These are phyloP conservation scores for Apiosordaria backusii DNA, from an alignment of 495 filamentous ascomycete genomes.

Conservation along the genomic window DNA sequence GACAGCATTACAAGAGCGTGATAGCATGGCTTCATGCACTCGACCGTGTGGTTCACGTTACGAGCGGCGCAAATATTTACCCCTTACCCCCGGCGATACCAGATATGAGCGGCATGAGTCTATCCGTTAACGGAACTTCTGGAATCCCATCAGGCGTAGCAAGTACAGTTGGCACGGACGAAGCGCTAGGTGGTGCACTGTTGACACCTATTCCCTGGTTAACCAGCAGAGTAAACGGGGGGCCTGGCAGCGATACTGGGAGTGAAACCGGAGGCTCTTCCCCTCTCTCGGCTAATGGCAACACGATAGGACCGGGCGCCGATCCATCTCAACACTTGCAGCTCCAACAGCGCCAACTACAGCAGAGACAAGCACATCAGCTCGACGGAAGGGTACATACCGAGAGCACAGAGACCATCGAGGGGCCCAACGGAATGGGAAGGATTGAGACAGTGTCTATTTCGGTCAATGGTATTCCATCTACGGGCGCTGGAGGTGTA, in stretches of 20 bases:
- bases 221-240: constrained; percentile 29
- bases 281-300: constrained; percentile 21
- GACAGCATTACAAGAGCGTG: constrained; percentile 72
- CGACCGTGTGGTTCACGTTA: constrained; percentile 87
- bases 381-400: constrained; percentile 5
- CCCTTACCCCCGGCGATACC: constrained; percentile 65
- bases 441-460: constrained; percentile 70
- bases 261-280: constrained; percentile 28
- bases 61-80: constrained; percentile 74
- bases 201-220: constrained; percentile 95
- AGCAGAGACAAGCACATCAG: constrained; percentile 9
- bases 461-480: constrained; percentile 59
- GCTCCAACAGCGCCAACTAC: constrained; percentile 24
- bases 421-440: constrained; percentile 67
- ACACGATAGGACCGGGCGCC: background rate
- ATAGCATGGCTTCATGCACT: constrained; percentile 84
- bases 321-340: constrained; percentile 16
- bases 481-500: constrained; percentile 31
- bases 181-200: constrained; percentile 84
- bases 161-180: constrained; percentile 65
- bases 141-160: constrained; percentile 27
- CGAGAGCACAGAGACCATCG: constrained; percentile 65
- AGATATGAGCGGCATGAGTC: constrained; percentile 42
- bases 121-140: constrained; percentile 54
- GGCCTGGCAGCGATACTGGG: constrained; percentile 24